These are phyloP conservation scores for Bryoerythrophyllum caledonicum DNA, from an alignment of 225 moss, liverwort and hornwort species.

Conservation along the genomic window DNA sequence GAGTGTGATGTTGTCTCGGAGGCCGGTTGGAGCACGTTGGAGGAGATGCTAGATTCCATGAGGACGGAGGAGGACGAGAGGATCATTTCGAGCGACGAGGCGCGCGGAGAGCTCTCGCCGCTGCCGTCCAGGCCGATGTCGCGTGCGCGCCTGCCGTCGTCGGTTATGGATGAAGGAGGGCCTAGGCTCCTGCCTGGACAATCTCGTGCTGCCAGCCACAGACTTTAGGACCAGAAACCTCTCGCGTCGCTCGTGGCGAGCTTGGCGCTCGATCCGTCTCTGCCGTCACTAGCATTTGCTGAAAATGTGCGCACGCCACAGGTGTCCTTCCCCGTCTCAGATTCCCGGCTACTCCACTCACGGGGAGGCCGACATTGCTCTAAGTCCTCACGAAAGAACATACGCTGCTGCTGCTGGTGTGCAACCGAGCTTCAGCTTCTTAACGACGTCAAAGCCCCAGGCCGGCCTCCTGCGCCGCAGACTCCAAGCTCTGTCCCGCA, in stretches of 20 bases:
- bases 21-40: slow-evolving; percentile 34
- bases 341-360: slow-evolving; percentile 18
- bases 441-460: slow-evolving; percentile 11
- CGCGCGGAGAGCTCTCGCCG: slow-evolving; percentile 56
- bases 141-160: slow-evolving; percentile 71
- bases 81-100: slow-evolving; percentile 31
- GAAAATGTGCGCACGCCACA: background rate
- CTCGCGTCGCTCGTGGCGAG: slow-evolving; percentile 26
- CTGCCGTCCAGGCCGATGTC: slow-evolving; percentile 75
- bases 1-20: slow-evolving; percentile 21
- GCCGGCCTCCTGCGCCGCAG: slow-evolving; percentile 1
- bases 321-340: slow-evolving; percentile 22
- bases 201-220: background rate
- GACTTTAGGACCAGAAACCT: slow-evolving; percentile 4
- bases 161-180: slow-evolving; percentile 62
- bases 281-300: slow-evolving; percentile 9
- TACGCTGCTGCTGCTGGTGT: slow-evolving; percentile 15
- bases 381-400: slow-evolving; percentile 26
- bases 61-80: slow-evolving; percentile 22
- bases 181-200: slow-evolving; percentile 31
- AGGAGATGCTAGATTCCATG: slow-evolving; percentile 41
- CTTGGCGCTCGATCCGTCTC: slow-evolving; percentile 16
- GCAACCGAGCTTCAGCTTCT: slow-evolving; percentile 34
- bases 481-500: slow-evolving; percentile 12
- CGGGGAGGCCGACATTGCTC: slow-evolving; percentile 37